phyloP scores from a whole-genome alignment of 129 eudicot species.

The Escallonia rubra region DNA sequence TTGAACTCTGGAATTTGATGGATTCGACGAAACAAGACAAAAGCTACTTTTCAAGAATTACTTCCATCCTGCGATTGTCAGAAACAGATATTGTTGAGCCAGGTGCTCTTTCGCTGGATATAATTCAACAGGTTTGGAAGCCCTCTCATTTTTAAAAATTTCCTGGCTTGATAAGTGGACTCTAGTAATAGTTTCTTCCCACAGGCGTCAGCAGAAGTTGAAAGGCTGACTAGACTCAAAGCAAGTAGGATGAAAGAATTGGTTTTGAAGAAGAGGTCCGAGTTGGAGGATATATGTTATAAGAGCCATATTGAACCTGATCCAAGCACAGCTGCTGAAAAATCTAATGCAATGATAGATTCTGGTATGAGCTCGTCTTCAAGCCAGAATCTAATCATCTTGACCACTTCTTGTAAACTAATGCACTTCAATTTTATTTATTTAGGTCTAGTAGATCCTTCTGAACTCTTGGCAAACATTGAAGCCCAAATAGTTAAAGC shows the following conservation, averaged over 20 bases:
- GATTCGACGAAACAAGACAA: conserved; percentile 68
- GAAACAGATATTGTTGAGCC: conserved; percentile 63
- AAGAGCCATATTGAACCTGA: conserved; percentile 77
- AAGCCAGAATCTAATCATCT: not conserved
- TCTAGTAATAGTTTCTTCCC: conserved; percentile 3
- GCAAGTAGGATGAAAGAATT: conserved; percentile 89
- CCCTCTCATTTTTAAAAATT: not conserved
- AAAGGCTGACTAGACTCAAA: conserved; percentile 77
- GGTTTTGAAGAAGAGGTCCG: conserved; percentile 73
- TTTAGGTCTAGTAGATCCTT: conserved; percentile 79
- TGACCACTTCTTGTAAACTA: not conserved
- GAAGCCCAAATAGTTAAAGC: conserved; percentile 77
- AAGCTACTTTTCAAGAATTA: conserved; percentile 43
- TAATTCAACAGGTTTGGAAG: conserved; percentile 58
- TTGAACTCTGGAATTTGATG: conserved; percentile 86
- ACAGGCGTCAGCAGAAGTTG: conserved; percentile 79
- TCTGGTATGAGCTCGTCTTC: conserved; percentile 47
- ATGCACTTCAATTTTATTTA: conserved; percentile 10
- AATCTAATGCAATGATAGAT: conserved; percentile 82
- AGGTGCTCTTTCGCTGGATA: conserved; percentile 59
- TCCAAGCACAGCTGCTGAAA: conserved; percentile 75
- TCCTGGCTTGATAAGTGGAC: not conserved
- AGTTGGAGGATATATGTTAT: conserved; percentile 69
- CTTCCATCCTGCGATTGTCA: conserved; percentile 38
- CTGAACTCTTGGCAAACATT: conserved; percentile 69